phyloP scores from a whole-genome alignment of 2,329 filamentous ascomycete species.

The Nothomitra cinnamomea region DNA sequence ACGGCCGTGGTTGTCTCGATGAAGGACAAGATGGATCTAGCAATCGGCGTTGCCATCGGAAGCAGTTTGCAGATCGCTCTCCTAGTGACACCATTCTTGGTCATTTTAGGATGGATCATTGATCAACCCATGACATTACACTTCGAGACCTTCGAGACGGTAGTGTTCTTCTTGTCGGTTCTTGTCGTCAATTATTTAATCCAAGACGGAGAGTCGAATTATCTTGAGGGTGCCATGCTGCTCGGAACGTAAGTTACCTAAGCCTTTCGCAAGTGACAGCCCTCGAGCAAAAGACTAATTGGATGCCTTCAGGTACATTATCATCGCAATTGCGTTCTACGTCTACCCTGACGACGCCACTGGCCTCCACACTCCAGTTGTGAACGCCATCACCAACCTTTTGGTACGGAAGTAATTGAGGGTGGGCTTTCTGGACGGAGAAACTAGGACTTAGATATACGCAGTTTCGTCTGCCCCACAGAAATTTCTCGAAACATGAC shows the following conservation, averaged over 20 bases:
- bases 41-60: conserved; percentile 37
- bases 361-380: background rate
- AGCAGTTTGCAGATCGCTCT: conserved; percentile 38
- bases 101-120: conserved; percentile 39
- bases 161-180: conserved; percentile 59
- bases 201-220: conserved; percentile 70
- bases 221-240: conserved; percentile 64
- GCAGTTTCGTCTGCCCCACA: no score
- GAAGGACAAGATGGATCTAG: conserved; percentile 41
- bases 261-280: background rate
- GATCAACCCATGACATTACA: conserved; percentile 45
- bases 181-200: conserved; percentile 50
- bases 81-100: conserved; percentile 39
- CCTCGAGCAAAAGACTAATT: background rate
- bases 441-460: no score
- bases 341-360: conserved; percentile 39
- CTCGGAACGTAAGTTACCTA: conserved; percentile 31
- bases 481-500: no score
- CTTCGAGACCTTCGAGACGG: conserved; percentile 67
- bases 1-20: conserved; percentile 36
- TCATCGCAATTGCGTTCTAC: conserved; percentile 42
- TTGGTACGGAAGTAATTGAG: background rate
- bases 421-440: no score
- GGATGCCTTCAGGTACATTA: conserved; percentile 28
- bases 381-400: background rate